Evolutionary conservation across 176 grass and related monocot genomes (phyloP), one percentile per base, ranked within the genome.

Genomic region (Hyparrhenia diplandra): DNA sequence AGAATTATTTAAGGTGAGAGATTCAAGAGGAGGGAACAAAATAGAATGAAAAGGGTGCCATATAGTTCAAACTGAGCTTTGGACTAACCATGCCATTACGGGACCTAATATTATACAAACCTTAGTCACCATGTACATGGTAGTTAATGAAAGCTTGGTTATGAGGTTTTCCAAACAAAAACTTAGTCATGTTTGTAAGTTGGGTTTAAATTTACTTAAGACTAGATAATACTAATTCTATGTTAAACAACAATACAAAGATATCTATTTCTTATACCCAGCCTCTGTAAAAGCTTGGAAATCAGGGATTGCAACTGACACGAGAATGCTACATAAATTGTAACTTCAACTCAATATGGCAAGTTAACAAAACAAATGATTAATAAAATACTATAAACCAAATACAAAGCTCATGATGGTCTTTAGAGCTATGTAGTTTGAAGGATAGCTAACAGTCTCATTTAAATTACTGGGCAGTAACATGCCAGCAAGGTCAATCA

Each of bases 401-500:
- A n/a, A n/a, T 52, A 75, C 9, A 69, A 78, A 74, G 31, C 5
- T 34, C 20, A 75, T 14, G 62, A 5, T 75, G 69, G 3, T 31
- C 14, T 73, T 32, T 71, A 61, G 36, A 9, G n/a, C n/a, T n/a
- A n/a, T n/a, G n/a, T n/a, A n/a, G n/a, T n/a, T n/a, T n/a, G n/a
- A n/a, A n/a, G n/a, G n/a, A n/a, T n/a, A n/a, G 18, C 2, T 16
- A 21, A 35, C 23, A 9, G 14, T 59, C 27, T 57, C 42, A 25
- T 76, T 77, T 11, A n/a, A 89, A 81, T 79, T 72, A 36, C 4
- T 45, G 13, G 47, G 66, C 8, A 66, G 9, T 46, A 18, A 34
- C 45, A 85, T 77, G 13, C 31, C 36, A 85, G 30, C 23, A 32
- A 40, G 58, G 36, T 35, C 14, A 46, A 46, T n/a, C n/a, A 27